A percentile compares a stretch with the other conserved stretches of the same genome.
Conservation (phyloP, 2,329 filamentous ascomycete genomes). For the Fusarium torulosum region DNA sequence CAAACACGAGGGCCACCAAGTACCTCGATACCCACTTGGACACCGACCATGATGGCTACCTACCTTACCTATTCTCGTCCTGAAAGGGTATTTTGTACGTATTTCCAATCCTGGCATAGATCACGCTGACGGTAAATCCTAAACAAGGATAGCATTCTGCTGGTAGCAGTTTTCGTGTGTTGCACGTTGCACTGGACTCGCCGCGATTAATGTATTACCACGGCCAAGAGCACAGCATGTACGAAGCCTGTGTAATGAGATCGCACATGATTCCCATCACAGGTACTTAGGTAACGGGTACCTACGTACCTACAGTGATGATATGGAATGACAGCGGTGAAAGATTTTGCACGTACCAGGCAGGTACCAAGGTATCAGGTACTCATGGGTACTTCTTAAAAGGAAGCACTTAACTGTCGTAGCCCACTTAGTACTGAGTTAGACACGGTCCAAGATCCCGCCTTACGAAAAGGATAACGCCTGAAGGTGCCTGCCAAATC, state of each 20-base stretch:
- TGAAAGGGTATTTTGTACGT: neutral
- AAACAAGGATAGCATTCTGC: neutral
- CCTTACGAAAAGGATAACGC: slow-evolving; percentile 19
- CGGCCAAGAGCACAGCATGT: slow-evolving; percentile 32
- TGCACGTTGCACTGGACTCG: slow-evolving; percentile 19
- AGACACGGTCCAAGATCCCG: slow-evolving; percentile 9
- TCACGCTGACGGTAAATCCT: neutral
- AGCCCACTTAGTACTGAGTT: neutral
- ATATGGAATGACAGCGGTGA: slow-evolving; percentile 23
- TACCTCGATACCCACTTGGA: slow-evolving; percentile 27
- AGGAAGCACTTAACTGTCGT: neutral
- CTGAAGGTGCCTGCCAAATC: slow-evolving; percentile 34
- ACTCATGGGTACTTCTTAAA: slow-evolving; percentile 6
- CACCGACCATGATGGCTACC: slow-evolving; percentile 29
- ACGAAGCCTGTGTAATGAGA: slow-evolving; percentile 35
- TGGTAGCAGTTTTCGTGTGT: slow-evolving; percentile 6
- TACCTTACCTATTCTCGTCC: neutral
- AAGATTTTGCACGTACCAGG: slow-evolving; percentile 6
- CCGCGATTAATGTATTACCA: slow-evolving; percentile 14
- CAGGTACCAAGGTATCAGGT: neutral
- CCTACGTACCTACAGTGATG: neutral
- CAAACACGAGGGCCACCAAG: slow-evolving; percentile 26
- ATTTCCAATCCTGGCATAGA: slow-evolving; percentile 11
- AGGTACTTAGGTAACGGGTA: too few species aligned
- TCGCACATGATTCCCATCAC: neutral